Conservation (phyloP, 495 filamentous ascomycete species). For the Trichoderma gamsii region DNA sequence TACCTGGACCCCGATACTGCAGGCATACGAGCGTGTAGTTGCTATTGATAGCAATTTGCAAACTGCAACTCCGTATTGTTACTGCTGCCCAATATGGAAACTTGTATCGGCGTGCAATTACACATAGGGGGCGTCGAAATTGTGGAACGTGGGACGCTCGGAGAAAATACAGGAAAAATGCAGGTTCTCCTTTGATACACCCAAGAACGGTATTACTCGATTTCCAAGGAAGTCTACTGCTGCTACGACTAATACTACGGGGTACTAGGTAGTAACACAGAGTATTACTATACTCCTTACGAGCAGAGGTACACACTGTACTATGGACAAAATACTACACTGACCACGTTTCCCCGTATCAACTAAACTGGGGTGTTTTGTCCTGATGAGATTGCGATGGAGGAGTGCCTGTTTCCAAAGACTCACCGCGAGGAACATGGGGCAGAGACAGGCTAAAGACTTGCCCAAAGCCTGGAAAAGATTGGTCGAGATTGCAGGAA, state of each 20-base stretch:
- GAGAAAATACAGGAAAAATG: not conserved
- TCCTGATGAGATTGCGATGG: not conserved
- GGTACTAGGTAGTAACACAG: not conserved
- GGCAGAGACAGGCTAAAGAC: not conserved
- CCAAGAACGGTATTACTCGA: not conserved
- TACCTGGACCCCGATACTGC: not conserved
- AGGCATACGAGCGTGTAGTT: not conserved
- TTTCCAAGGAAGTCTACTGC: not conserved
- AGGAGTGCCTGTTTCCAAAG: conserved; percentile 1
- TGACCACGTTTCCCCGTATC: conserved; percentile 6
- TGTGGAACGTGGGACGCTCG: not conserved
- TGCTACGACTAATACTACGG: not conserved
- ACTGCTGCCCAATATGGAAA: too few relatives aligned
- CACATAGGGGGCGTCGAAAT: not conserved
- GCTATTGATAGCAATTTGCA: not conserved
- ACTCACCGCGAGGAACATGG: not conserved
- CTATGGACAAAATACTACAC: not conserved
- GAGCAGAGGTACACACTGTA: not conserved
- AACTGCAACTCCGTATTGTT: too few relatives aligned
- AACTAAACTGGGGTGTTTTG: not conserved
- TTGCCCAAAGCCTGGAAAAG: not conserved
- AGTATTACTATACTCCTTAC: not conserved
- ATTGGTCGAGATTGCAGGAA: not conserved
- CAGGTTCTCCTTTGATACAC: not conserved
- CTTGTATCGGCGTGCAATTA: not conserved